phyloP scores from a whole-genome alignment of 2,329 filamentous ascomycete species.

The Zymoseptoria pseudotritici region DNA sequence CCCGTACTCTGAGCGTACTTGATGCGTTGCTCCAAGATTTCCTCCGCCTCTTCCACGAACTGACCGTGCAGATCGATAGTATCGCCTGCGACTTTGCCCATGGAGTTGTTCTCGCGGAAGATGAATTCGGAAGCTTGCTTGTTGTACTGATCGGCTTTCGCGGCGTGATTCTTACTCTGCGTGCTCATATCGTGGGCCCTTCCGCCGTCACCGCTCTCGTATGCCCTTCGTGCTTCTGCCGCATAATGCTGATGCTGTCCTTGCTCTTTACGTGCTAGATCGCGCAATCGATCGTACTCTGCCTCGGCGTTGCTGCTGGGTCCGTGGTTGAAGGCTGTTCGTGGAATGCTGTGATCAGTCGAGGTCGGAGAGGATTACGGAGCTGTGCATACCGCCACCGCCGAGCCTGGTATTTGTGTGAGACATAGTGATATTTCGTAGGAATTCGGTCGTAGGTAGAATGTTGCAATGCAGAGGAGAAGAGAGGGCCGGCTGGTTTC shows the following conservation, averaged over 20 bases:
- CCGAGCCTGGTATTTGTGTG: conserved; percentile 14
- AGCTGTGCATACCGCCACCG: conserved; percentile 9
- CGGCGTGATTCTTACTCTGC: conserved; percentile 76
- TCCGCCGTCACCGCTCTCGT: conserved; percentile 73
- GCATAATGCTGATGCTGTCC: conserved; percentile 65
- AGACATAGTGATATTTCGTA: conserved; percentile 8
- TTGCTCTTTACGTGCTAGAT: conserved; percentile 73
- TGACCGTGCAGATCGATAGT: conserved; percentile 92
- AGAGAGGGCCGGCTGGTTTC: not conserved
- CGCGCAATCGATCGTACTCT: conserved; percentile 87
- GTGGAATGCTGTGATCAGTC: conserved; percentile 6
- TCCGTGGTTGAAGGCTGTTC: conserved; percentile 66
- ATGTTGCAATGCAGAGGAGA: not conserved
- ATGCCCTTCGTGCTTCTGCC: conserved; percentile 66
- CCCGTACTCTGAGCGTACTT: conserved; percentile 64
- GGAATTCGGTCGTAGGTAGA: not conserved
- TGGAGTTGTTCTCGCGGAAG: conserved; percentile 88
- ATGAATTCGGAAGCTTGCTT: conserved; percentile 87
- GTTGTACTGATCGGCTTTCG: conserved; percentile 82
- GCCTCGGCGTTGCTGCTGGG: conserved; percentile 62
- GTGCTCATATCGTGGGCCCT: conserved; percentile 76
- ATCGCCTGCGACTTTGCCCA: conserved; percentile 65
- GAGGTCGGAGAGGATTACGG: conserved; percentile 7
- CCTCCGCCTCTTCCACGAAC: conserved; percentile 89
- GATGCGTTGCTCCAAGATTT: conserved; percentile 81